Conservation (phyloP, 169 alveolate species). For the Plasmodium coatneyi region DNA sequence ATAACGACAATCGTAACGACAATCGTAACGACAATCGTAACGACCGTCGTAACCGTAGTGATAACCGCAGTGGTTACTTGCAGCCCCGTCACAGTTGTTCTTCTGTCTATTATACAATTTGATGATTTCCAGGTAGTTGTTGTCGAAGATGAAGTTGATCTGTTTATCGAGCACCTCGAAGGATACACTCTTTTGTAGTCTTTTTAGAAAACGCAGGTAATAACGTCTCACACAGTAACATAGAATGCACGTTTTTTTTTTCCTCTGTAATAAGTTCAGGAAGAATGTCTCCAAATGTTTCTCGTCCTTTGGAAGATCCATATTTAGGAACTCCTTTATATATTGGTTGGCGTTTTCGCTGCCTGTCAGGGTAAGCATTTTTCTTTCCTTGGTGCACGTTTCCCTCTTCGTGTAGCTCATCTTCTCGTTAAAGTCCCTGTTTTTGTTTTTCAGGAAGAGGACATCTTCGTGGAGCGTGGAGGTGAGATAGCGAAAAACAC, state of each 20-base stretch:
- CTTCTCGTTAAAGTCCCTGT: conserved; percentile 14
- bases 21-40: background rate
- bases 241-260: conserved; percentile 56
- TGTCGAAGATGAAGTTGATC: conserved; percentile 53
- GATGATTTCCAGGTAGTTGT: conserved; percentile 35
- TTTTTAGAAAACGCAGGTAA: conserved; percentile 26
- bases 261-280: conserved; percentile 21
- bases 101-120: conserved; percentile 1
- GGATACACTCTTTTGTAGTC: conserved; percentile 32
- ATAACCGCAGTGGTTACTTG: background rate
- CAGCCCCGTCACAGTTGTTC: background rate
- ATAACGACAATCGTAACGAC: background rate
- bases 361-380: background rate
- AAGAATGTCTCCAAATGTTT: conserved; percentile 52
- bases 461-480: conserved; percentile 47
- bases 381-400: background rate
- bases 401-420: conserved; percentile 17
- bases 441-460: conserved; percentile 21
- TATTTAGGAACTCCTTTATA: conserved; percentile 1
- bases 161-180: conserved; percentile 27
- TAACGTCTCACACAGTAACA: conserved; percentile 63
- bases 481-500: conserved; percentile 54
- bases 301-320: background rate
- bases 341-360: background rate
- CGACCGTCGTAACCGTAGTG: no score